These are phyloP conservation scores for Graphilbum fragrans DNA, from an alignment of 2,329 filamentous ascomycete genomes.

Conservation along the genomic window DNA sequence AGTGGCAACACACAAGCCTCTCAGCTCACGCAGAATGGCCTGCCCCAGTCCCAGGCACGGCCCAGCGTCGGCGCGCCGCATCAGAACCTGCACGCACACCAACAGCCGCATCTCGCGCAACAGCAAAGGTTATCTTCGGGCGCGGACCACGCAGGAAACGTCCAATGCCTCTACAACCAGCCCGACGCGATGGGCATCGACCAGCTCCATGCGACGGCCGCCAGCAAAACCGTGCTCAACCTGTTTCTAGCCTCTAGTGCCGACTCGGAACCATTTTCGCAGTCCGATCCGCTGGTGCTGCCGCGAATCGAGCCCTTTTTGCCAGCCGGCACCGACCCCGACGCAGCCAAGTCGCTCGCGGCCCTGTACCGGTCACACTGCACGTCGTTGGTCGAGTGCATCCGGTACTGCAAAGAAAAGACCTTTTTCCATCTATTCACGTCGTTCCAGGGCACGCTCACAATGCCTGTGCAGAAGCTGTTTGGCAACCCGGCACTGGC, in stretches of 20 bases:
- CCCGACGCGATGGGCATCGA: slow-evolving; percentile 44
- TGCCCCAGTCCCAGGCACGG: too few species aligned
- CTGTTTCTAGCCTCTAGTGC: slow-evolving; percentile 49
- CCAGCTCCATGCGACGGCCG: slow-evolving; percentile 43
- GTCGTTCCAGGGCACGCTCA: slow-evolving; percentile 91
- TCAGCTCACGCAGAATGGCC: too few species aligned
- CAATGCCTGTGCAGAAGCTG: slow-evolving; percentile 89
- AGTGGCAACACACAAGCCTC: too few species aligned
- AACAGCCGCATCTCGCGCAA: neutral
- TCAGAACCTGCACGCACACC: neutral
- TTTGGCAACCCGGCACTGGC: slow-evolving; percentile 72
- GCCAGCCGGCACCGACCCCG: slow-evolving; percentile 68
- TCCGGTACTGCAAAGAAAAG: slow-evolving; percentile 93
- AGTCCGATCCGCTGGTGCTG: slow-evolving; percentile 63
- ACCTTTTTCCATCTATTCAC: slow-evolving; percentile 92
- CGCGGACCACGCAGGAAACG: slow-evolving; percentile 13
- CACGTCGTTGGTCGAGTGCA: slow-evolving; percentile 88
- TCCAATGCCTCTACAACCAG: slow-evolving; percentile 46
- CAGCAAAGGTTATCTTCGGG: neutral
- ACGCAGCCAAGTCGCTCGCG: slow-evolving; percentile 73
- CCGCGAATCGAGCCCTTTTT: slow-evolving; percentile 78
- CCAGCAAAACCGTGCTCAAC: slow-evolving; percentile 43
- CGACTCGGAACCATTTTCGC: slow-evolving; percentile 38
- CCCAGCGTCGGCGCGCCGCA: too few species aligned
- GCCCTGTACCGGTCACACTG: slow-evolving; percentile 91